These are phyloP conservation scores for Coccomyxa subellipsoidea DNA, from an alignment of 163 green algal genomes.

Conservation along the genomic window DNA sequence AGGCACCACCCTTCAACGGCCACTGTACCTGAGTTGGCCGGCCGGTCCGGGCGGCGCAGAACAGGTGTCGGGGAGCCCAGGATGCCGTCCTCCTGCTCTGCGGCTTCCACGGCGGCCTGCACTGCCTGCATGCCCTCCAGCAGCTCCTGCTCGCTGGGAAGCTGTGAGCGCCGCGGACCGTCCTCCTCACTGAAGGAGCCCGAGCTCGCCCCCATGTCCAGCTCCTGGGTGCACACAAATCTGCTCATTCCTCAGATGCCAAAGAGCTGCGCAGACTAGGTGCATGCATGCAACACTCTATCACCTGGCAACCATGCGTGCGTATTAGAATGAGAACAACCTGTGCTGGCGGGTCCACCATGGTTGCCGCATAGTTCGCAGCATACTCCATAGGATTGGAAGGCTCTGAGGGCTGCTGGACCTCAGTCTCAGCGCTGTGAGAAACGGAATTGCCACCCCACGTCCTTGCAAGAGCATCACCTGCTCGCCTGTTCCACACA, in stretches of 20 bases:
- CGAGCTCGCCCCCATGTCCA: constrained; percentile 5
- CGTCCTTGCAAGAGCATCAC: neutral
- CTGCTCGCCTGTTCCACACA: neutral
- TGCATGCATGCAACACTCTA: too few species aligned
- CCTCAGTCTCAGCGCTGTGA: neutral
- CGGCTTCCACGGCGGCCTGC: constrained; percentile 15
- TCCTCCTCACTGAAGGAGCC: neutral
- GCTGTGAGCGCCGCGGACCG: neutral
- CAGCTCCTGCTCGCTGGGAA: constrained; percentile 13
- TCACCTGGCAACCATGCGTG: too few species aligned
- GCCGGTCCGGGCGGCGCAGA: neutral
- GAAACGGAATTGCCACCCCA: neutral
- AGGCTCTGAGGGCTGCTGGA: neutral
- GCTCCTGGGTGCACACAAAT: neutral
- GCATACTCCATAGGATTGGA: neutral
- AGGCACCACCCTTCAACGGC: neutral
- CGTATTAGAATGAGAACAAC: too few species aligned
- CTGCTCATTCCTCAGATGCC: too few species aligned
- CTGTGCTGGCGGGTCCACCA: neutral
- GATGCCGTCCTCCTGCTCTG: constrained; percentile 13
- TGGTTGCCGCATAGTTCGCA: neutral
- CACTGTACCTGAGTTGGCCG: neutral
- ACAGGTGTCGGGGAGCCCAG: neutral
- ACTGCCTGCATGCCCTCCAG: constrained; percentile 17
- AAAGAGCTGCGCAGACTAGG: too few species aligned